A percentile compares a stretch with the other conserved stretches of the same genome.
phyloP scores from a whole-genome alignment of 805 yeast genomes.

The Brettanomyces anomalus region DNA sequence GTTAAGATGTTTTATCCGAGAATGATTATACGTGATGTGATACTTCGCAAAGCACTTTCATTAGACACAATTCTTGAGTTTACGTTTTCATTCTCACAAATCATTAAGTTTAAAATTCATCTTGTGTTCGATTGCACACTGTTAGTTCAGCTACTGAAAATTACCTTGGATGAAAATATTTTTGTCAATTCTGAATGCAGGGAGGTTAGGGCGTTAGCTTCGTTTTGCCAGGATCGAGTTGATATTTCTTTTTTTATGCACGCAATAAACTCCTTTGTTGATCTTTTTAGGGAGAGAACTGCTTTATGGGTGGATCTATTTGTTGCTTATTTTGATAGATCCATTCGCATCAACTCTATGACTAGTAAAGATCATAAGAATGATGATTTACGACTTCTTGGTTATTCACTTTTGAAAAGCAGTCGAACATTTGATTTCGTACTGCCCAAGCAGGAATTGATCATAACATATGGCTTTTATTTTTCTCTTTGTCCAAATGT shows the following conservation, averaged over 20 bases:
- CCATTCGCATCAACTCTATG: slow-evolving; percentile 10
- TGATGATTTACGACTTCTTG: slow-evolving; percentile 1
- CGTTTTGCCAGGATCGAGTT: slow-evolving; percentile 5
- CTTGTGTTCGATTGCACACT: slow-evolving; percentile 5
- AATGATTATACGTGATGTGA: slow-evolving; percentile 14
- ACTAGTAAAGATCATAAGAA: not conserved
- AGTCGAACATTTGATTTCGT: slow-evolving; percentile 4
- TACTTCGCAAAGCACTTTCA: not conserved
- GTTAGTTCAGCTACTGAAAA: not conserved
- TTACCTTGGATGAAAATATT: not conserved
- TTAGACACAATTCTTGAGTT: not conserved
- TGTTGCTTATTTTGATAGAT: slow-evolving; percentile 7
- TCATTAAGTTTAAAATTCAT: not conserved
- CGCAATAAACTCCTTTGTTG: slow-evolving; percentile 17
- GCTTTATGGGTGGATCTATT: slow-evolving; percentile 13
- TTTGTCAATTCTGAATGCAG: slow-evolving; percentile 9
- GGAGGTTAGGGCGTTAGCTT: slow-evolving; percentile 10
- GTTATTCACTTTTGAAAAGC: slow-evolving; percentile 5
- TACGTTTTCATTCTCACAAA: not conserved
- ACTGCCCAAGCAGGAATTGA: not conserved
- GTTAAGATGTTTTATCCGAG: slow-evolving; percentile 20
- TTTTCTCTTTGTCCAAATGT: not conserved
- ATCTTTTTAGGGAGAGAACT: slow-evolving; percentile 12
- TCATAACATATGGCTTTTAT: slow-evolving; percentile 1
- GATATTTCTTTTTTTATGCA: slow-evolving; percentile 19